Conservation (phyloP, 345 rosid species). For the Euphorbia lathyris region DNA sequence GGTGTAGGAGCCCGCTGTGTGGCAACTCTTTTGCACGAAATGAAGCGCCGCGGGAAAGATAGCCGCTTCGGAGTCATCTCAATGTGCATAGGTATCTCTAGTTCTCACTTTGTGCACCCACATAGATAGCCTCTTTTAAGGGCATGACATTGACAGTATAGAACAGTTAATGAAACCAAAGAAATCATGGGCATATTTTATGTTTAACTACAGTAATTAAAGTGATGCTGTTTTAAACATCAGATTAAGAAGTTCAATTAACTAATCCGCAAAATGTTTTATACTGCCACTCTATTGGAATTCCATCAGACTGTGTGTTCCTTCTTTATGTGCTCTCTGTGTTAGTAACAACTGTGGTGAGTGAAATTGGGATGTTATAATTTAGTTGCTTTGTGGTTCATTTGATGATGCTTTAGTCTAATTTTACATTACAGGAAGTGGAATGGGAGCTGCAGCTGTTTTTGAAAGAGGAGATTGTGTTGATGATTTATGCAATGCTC, state of each 20-base stretch:
- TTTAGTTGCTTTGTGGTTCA: background rate
- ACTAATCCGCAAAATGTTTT: background rate
- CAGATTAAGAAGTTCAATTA: background rate
- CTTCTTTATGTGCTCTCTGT: too few species aligned
- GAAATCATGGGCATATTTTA: background rate
- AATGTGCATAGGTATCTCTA: slow-evolving; percentile 82
- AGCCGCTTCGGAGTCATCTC: slow-evolving; percentile 86
- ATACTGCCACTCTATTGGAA: background rate
- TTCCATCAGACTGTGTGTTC: too few species aligned
- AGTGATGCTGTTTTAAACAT: background rate
- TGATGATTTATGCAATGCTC: slow-evolving; percentile 51
- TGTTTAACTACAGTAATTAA: background rate
- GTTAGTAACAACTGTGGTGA: too few species aligned
- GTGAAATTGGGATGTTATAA: background rate
- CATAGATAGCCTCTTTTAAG: background rate
- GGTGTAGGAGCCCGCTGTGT: slow-evolving; percentile 83
- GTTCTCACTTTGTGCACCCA: slow-evolving; percentile 8
- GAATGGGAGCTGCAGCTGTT: slow-evolving; percentile 95
- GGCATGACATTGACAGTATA: background rate
- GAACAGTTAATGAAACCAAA: background rate
- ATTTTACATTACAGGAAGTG: slow-evolving; percentile 60
- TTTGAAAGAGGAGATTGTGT: slow-evolving; percentile 72
- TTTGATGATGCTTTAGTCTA: too few species aligned
- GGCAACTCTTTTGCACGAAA: slow-evolving; percentile 77
- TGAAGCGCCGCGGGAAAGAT: slow-evolving; percentile 88